These are phyloP conservation scores for Pseudogymnoascus sp. DNA, from an alignment of 2,329 filamentous ascomycete species.

Conservation along the genomic window DNA sequence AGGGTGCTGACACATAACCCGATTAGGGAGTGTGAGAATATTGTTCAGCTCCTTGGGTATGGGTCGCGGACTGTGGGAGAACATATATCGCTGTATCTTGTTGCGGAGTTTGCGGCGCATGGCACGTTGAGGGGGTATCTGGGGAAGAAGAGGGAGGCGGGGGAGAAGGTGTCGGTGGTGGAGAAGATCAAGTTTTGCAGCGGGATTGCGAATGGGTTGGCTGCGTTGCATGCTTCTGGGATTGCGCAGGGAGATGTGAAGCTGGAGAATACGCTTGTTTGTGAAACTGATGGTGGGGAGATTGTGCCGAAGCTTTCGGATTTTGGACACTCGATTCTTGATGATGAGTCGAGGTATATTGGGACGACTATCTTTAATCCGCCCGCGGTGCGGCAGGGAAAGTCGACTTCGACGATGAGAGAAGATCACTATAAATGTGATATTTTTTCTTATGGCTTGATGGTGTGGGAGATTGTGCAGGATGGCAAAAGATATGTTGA, in stretches of 20 bases:
- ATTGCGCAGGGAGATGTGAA: background rate
- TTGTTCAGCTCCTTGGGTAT: background rate
- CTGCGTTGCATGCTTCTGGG: background rate
- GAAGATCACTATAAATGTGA: constrained; percentile 3
- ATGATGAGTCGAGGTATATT: background rate
- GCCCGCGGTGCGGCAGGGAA: background rate
- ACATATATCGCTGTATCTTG: constrained; percentile 1
- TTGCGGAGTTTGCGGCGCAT: background rate
- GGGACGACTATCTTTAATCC: background rate
- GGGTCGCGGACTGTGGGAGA: background rate
- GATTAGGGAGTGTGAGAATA: background rate
- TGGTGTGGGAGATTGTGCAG: constrained; percentile 1
- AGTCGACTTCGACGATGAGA: background rate
- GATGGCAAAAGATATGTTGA: background rate
- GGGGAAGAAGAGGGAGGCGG: background rate
- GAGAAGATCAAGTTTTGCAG: background rate
- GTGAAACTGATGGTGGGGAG: background rate
- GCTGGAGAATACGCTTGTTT: background rate
- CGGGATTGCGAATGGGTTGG: background rate
- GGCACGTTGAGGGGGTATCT: background rate
- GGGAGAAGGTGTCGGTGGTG: background rate
- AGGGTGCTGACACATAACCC: background rate
- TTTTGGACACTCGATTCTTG: constrained; percentile 1
- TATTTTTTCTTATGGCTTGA: constrained; percentile 6
- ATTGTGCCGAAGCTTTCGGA: constrained; percentile 4